Base-by-base conservation (phyloP, 257 asterid species). In the Voacanga thouarsii region DNA sequence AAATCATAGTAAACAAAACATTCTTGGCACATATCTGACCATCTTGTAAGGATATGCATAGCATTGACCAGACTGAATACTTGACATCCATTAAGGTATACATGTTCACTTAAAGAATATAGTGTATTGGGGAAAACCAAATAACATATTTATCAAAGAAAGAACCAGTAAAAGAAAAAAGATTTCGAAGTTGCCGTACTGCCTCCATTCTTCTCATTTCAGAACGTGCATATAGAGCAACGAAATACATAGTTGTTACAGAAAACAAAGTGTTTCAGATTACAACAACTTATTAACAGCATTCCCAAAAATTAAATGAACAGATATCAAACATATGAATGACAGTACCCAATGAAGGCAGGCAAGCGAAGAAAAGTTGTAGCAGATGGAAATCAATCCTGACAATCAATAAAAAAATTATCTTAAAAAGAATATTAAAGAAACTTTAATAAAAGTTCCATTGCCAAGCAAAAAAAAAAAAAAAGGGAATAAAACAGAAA, bases 161-260 rank as follows among this genome's bases (percentile, higher is more conserved):
- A 43, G 61, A 28, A 78, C 19, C 41, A 18, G 65, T 1, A 14
- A 59, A 70, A 41, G 39, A 24, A 50, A 23, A 24, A 60, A n/a
- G 6, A 67, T 16, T 63, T 33, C 3, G 51, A 72, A 63, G 63
- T 82, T 82, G 57, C 80, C 71, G 88, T 89, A 93, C 98, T 88
- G 89, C 95, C 23, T 96, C 98, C 99, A 93, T 96, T 88, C 88
- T 93, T 78, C 90, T 83, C 96, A 93, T 96, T 75, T 93, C 99
- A 60, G 89, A 80, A 79, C 98, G 98, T 82, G 99, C 98, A 89
- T 96, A 93, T 77, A 79, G 97, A 73, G 98, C 98, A 49, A 96
- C 97, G 80, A 93, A 92, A 86, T 89, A 96, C 77, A 96, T 97
- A 80, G 97, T 97, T 95, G 99, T 73, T 69, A 83, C 79, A 77